Conservation (phyloP, 2,329 filamentous ascomycete species). For the Apiospora kogelbergensis region DNA sequence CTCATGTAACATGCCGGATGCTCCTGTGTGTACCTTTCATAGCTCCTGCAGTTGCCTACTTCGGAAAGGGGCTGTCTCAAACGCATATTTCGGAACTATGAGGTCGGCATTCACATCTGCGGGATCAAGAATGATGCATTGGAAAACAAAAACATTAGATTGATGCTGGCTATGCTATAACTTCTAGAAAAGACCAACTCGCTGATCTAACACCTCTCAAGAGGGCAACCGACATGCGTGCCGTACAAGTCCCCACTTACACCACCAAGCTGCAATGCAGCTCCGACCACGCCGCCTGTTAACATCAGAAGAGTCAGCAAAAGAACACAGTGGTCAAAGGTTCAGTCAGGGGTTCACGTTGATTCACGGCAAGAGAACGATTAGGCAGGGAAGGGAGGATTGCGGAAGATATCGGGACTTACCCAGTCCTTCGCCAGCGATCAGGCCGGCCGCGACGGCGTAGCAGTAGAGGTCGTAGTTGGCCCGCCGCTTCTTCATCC, state of each 20-base stretch:
- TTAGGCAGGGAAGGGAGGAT: neutral
- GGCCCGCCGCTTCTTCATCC: constrained; percentile 52
- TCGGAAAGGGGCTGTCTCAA: too few species aligned
- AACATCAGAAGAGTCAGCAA: neutral
- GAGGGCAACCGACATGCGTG: neutral
- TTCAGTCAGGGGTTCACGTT: too few species aligned
- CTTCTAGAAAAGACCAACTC: neutral
- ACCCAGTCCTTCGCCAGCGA: constrained; percentile 57
- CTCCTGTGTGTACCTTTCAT: too few species aligned
- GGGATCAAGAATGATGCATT: neutral
- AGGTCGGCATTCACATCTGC: too few species aligned
- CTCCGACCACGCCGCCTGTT: constrained; percentile 58
- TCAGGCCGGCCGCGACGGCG: constrained; percentile 58
- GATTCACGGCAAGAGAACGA: neutral
- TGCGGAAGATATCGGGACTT: neutral
- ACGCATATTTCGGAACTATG: too few species aligned
- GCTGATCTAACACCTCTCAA: neutral
- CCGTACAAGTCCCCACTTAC: neutral
- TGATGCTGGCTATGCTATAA: neutral
- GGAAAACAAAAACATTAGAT: neutral
- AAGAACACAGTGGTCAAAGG: too few species aligned
- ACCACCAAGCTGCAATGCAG: constrained; percentile 5
- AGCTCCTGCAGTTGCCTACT: too few species aligned
- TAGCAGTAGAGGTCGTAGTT: constrained; percentile 60
- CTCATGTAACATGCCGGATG: too few species aligned